These are phyloP conservation scores for Penicillium expansum DNA, from an alignment of 2,329 filamentous ascomycete species.

Conservation along the genomic window DNA sequence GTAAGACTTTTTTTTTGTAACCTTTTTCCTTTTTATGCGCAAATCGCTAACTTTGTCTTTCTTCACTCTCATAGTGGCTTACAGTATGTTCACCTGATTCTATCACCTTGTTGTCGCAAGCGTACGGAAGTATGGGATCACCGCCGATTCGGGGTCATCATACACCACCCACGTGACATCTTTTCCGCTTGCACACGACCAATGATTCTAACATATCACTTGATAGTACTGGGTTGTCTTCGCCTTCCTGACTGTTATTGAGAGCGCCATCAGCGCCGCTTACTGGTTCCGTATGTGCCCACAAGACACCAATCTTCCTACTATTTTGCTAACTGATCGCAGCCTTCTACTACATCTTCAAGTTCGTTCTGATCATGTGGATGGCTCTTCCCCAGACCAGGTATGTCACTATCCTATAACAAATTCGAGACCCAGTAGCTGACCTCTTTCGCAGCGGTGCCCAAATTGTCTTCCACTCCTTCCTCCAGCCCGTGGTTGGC, in stretches of 20 bases:
- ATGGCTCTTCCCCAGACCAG: constrained; percentile 90
- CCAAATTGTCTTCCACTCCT: constrained; percentile 93
- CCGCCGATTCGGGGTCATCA: constrained; percentile 14
- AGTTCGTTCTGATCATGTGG: constrained; percentile 97
- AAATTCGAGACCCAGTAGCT: background rate
- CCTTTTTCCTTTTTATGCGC: background rate
- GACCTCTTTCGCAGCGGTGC: constrained; percentile 65
- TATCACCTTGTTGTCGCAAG: constrained; percentile 8
- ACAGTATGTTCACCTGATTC: constrained; percentile 46
- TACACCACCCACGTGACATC: constrained; percentile 27
- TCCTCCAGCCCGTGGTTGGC: constrained; percentile 85
- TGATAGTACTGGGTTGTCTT: constrained; percentile 66
- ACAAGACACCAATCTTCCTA: background rate
- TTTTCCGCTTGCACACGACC: constrained; percentile 1
- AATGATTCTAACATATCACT: constrained; percentile 12
- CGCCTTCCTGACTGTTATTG: constrained; percentile 63
- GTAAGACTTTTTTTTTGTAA: constrained; percentile 39
- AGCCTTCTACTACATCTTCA: constrained; percentile 99
- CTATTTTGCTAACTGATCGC: constrained; percentile 24
- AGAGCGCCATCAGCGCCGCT: constrained; percentile 64
- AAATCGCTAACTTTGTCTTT: constrained; percentile 20
- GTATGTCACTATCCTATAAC: constrained; percentile 55
- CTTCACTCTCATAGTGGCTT: constrained; percentile 52
- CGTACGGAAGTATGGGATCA: constrained; percentile 9
- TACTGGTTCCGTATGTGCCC: constrained; percentile 64